Evolutionary conservation across 305 asterid species (phyloP), one percentile per base, ranked within the genome.

Genomic region (Solanum hybrid): DNA sequence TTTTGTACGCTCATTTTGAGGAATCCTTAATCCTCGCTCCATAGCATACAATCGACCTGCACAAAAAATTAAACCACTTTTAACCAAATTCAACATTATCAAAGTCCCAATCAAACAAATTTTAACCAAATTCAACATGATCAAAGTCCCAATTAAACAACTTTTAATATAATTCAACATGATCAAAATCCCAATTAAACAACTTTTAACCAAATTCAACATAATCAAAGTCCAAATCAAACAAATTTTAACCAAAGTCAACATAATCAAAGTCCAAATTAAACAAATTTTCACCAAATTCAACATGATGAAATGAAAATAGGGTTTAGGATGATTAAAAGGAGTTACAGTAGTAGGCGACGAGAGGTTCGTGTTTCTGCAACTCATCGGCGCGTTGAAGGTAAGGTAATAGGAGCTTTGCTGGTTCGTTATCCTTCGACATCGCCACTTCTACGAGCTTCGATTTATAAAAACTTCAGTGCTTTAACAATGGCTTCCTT

Each of bases 331-430:
- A 87, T 10, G 7, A 83, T 17, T 20, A 45, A 83, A 36, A 89
- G 75, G 75, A 68, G 29, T 86, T 95, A 97, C 99, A 95, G 93
- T 97, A 97, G 93, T 97, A 97, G 88, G 98, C 96, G 45, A 97
- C 98, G 93, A 96, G 98, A 24, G 98, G 98, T 80, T 96, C 98
- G 91, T 96, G 98, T 89, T 95, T 96, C 94, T 97, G 98, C 92
- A 97, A 93, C 93, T 97, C 99, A 92, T 97, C 99, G 80, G 98
- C 98, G 45, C 99, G 96, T 91, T 96, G 99, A 89, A 97, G 99
- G 91, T 94, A 97, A 0, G 98, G 98, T 65, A 97, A 93, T 68
- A 97, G 93, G 20, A 93, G 93, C 94, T 93, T 97, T 39, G 98
- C 99, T 27, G 99, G 98, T 90, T 95, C 96, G 90, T 86, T 95